Evolutionary conservation across 192 early-diverging fungal species (phyloP).

Genomic region (Haplosporangium gracile): DNA sequence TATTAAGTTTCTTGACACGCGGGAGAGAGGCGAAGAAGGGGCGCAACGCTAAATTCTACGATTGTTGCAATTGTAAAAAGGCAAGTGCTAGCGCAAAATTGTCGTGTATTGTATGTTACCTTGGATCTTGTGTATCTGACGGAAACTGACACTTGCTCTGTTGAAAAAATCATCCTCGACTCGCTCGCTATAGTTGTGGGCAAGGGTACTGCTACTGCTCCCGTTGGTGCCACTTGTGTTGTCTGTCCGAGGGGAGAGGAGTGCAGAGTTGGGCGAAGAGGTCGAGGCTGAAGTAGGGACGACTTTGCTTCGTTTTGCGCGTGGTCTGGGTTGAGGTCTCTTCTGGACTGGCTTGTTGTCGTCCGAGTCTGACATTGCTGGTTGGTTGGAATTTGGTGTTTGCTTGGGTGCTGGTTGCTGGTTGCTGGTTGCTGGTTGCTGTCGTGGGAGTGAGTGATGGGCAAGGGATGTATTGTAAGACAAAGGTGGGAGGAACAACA

Average conservation of each 20-base stretch:
- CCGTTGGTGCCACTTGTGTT: background rate
- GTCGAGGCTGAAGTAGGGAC: background rate
- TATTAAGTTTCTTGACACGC: background rate
- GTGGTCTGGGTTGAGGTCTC: constrained; percentile 35
- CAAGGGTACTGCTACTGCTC: background rate
- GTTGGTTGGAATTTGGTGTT: background rate
- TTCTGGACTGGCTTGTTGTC: background rate
- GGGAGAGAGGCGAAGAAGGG: background rate
- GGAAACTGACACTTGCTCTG: constrained; percentile 28
- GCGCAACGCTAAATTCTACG: too few relatives aligned
- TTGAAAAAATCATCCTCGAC: constrained; percentile 55
- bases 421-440: background rate
- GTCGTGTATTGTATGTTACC: constrained; percentile 4
- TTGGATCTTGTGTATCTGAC: constrained; percentile 21
- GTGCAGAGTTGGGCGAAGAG: constrained; percentile 10
- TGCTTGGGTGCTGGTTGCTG: background rate
- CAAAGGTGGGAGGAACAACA: too few relatives aligned
- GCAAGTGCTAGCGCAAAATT: too few relatives aligned
- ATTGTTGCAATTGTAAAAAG: background rate
- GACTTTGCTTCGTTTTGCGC: background rate
- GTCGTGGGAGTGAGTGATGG: background rate
- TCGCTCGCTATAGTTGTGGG: constrained; percentile 11
- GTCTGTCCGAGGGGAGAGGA: background rate
- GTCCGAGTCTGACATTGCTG: constrained; percentile 42
- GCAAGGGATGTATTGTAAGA: background rate